Conservation (phyloP, 345 rosid genomes). For the Lumnitzera littorea region DNA sequence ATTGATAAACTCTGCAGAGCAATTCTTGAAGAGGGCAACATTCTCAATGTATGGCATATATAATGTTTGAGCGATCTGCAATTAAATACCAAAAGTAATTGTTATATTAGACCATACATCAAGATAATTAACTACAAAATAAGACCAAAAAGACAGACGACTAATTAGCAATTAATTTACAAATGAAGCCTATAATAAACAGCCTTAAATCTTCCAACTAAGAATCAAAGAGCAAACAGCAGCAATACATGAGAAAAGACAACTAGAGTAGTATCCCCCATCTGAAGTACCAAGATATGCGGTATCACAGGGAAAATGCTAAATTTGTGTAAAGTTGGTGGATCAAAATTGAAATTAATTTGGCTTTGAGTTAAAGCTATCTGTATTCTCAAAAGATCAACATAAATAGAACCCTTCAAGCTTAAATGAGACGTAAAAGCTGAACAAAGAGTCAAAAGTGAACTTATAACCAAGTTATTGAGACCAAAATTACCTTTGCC, state of each 20-base stretch:
- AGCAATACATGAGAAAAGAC: background rate
- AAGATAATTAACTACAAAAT: too few species aligned
- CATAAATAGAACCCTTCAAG: background rate
- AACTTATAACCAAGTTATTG: too few species aligned
- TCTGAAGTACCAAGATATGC: background rate
- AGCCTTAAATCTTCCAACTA: background rate
- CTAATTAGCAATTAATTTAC: too few species aligned
- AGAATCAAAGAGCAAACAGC: slow-evolving; percentile 7
- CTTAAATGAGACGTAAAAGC: background rate
- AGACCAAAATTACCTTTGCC: slow-evolving; percentile 52
- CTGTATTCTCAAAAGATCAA: too few species aligned
- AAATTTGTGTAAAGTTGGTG: too few species aligned
- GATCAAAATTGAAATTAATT: too few species aligned
- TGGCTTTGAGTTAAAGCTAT: too few species aligned
- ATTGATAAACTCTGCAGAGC: slow-evolving; percentile 76
- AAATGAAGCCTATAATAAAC: too few species aligned
- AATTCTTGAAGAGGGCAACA: slow-evolving; percentile 56
- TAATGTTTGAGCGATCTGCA: slow-evolving; percentile 65
- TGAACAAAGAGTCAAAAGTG: too few species aligned
- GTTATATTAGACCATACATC: background rate
- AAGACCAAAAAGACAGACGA: too few species aligned
- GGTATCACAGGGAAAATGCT: too few species aligned
- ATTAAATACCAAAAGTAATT: background rate
- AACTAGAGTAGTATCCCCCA: background rate
- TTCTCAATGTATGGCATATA: slow-evolving; percentile 55